Conservation (phyloP, 1,139 yeast genomes). For the Sugiyamaella japonica region DNA sequence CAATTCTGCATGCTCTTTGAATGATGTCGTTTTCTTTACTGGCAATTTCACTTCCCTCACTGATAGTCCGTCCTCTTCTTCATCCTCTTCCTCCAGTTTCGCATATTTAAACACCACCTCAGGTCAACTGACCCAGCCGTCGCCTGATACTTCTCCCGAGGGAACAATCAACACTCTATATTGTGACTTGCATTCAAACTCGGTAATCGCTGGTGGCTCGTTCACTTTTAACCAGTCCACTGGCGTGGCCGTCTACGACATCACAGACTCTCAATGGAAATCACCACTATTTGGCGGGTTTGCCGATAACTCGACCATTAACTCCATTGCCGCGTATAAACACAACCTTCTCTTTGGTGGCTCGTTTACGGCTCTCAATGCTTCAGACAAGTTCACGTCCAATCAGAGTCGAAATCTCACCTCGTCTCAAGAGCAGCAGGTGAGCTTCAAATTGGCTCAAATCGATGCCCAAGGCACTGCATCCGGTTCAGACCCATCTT, state of each 20-base stretch:
- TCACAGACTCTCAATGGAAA: slow-evolving; percentile 45
- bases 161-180: slow-evolving; percentile 59
- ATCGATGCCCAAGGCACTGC: slow-evolving; percentile 55
- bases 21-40: slow-evolving; percentile 50
- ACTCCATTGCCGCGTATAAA: slow-evolving; percentile 59
- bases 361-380: slow-evolving; percentile 56
- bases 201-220: slow-evolving; percentile 80
- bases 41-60: slow-evolving; percentile 42
- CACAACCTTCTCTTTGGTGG: slow-evolving; percentile 77
- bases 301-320: slow-evolving; percentile 51
- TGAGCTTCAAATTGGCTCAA: slow-evolving; percentile 63
- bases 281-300: slow-evolving; percentile 78
- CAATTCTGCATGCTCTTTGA: slow-evolving; percentile 40
- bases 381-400: slow-evolving; percentile 27
- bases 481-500: slow-evolving; percentile 43
- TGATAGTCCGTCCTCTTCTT: slow-evolving; percentile 39
- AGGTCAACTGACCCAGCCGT: slow-evolving; percentile 40
- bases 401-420: slow-evolving; percentile 12
- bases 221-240: slow-evolving; percentile 56
- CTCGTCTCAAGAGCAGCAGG: slow-evolving; percentile 51
- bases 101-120: slow-evolving; percentile 55
- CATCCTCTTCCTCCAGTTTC: slow-evolving; percentile 50
- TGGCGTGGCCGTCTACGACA: slow-evolving; percentile 69
- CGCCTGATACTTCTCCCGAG: slow-evolving; percentile 35
- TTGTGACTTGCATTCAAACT: slow-evolving; percentile 48